A percentile compares a stretch with the other conserved stretches of the same genome.
Evolutionary conservation across 768 basidiomycete species (phyloP).

Genomic region (Lentinula raphanica): DNA sequence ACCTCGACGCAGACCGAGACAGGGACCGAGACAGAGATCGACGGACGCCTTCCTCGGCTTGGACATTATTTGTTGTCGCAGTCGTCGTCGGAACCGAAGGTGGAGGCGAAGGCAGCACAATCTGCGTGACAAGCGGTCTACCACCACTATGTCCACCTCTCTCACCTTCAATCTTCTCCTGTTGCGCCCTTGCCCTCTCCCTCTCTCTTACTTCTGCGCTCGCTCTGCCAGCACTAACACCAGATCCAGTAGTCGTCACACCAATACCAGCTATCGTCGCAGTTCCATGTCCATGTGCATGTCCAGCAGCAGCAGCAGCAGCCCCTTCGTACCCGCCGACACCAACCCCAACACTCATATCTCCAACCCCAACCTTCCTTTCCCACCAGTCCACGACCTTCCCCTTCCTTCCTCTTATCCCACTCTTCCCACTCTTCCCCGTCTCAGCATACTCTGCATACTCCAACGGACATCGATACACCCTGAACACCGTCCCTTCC

Average conservation of each 20-base stretch:
- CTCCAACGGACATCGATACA: slow-evolving; percentile 52
- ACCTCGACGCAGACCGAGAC: slow-evolving; percentile 31
- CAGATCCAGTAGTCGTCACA: too few relatives aligned
- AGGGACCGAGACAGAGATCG: slow-evolving; percentile 26
- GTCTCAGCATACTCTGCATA: too few relatives aligned
- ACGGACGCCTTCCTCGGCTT: background rate
- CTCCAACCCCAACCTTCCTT: slow-evolving; percentile 67
- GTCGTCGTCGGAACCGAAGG: background rate
- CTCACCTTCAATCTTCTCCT: slow-evolving; percentile 5
- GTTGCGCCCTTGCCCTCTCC: background rate
- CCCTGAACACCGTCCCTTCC: slow-evolving; percentile 84
- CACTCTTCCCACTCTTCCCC: too few relatives aligned
- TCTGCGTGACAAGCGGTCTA: background rate
- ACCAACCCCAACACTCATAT: slow-evolving; percentile 30
- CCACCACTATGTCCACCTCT: background rate
- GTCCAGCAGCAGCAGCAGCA: slow-evolving; percentile 4
- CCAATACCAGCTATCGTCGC: background rate
- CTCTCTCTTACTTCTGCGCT: background rate
- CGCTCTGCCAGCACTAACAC: background rate
- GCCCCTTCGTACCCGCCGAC: slow-evolving; percentile 12
- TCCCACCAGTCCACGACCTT: slow-evolving; percentile 76
- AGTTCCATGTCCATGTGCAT: background rate
- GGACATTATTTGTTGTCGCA: slow-evolving; percentile 6
- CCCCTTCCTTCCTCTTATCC: too few relatives aligned
- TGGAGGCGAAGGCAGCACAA: background rate